A percentile compares a stretch with the other conserved stretches of the same genome.
These are phyloP conservation scores for Chrysoporthe cubensis DNA, from an alignment of 2,329 filamentous ascomycete genomes.

Conservation along the genomic window DNA sequence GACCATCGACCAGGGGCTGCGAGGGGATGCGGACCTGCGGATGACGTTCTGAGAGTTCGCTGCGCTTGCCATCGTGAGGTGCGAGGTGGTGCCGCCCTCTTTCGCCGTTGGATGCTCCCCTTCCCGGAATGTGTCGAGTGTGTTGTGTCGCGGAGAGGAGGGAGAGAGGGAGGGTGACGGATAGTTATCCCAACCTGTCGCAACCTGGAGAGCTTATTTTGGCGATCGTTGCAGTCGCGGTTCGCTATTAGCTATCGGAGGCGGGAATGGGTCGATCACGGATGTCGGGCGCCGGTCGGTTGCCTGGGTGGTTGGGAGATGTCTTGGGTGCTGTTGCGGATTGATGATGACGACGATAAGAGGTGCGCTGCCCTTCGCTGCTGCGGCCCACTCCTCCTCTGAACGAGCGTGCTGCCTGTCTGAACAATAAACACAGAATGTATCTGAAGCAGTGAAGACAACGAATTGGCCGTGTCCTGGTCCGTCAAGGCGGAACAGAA, in stretches of 20 bases:
- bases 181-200: neutral
- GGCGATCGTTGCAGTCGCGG: constrained; percentile 11
- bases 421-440: constrained; percentile 21
- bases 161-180: neutral
- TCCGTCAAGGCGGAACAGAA: constrained; percentile 18
- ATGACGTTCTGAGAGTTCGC: constrained; percentile 42
- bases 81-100: constrained; percentile 19
- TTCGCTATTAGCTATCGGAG: constrained; percentile 22
- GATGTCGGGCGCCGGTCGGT: constrained; percentile 19
- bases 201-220: constrained; percentile 19
- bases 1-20: constrained; percentile 17
- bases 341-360: constrained; percentile 6
- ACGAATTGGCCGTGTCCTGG: constrained; percentile 7
- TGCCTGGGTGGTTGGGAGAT: neutral
- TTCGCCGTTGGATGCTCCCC: constrained; percentile 21
- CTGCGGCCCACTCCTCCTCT: neutral
- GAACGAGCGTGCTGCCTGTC: constrained; percentile 5
- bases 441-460: constrained; percentile 16
- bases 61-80: constrained; percentile 39
- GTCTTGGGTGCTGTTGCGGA: constrained; percentile 5
- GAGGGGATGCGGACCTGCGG: constrained; percentile 38
- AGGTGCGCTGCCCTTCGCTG: neutral
- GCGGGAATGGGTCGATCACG: neutral
- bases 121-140: constrained; percentile 3
- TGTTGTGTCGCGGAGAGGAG: neutral